Evolutionary conservation across 2,329 filamentous ascomycete genomes (phyloP).

Genomic region (Aureobasidium subglaciale): DNA sequence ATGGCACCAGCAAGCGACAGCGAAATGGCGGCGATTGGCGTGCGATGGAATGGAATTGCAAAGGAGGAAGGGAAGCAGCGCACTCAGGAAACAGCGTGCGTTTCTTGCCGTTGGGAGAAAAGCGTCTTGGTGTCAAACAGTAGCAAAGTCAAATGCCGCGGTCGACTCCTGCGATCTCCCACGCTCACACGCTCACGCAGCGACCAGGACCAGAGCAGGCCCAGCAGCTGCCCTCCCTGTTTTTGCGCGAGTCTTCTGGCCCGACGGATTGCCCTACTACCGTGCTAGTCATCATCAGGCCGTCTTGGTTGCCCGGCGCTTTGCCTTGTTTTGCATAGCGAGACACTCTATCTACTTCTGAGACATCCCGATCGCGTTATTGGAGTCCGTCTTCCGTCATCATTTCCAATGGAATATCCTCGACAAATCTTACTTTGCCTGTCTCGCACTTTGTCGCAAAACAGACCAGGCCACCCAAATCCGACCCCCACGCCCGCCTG

Average conservation of each 20-base stretch:
- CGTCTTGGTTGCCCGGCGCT: constrained; percentile 2
- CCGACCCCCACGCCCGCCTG: not conserved
- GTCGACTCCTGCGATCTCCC: constrained; percentile 10
- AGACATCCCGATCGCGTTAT: constrained; percentile 15
- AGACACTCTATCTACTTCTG: constrained; percentile 13
- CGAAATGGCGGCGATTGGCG: constrained; percentile 6
- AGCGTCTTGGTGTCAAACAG: constrained; percentile 14
- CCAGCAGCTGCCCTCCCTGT: constrained; percentile 5
- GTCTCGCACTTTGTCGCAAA: constrained; percentile 10
- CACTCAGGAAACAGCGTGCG: constrained; percentile 1
- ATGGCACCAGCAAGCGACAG: not conserved
- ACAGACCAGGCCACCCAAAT: not conserved
- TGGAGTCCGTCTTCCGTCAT: not conserved
- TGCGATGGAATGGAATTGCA: too few relatives aligned
- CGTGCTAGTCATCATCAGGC: constrained; percentile 5
- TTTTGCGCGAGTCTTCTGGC: not conserved
- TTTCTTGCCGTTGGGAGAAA: constrained; percentile 3
- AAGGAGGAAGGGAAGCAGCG: not conserved
- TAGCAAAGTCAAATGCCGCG: constrained; percentile 8
- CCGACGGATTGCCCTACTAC: constrained; percentile 4
- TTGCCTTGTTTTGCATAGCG: constrained; percentile 12
- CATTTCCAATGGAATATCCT: not conserved
- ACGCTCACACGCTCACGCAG: not conserved
- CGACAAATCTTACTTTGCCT: constrained; percentile 10
- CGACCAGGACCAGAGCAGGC: too few relatives aligned